Conservation (phyloP, 1,139 yeast species). For the Geotrichum aggregatum region DNA sequence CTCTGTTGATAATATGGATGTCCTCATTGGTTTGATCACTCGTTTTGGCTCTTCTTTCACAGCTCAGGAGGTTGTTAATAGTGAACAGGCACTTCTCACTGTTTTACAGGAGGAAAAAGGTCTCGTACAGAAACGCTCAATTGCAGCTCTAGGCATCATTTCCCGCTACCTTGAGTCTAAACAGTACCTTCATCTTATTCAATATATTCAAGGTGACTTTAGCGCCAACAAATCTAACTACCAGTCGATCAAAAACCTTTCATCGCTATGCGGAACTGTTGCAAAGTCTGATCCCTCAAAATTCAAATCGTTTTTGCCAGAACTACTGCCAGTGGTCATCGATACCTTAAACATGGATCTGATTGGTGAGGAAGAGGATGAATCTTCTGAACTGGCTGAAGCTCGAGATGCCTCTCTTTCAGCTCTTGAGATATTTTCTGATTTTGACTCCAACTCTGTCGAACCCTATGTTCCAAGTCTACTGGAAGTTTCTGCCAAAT, state of each 20-base stretch:
- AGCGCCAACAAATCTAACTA: constrained; percentile 20
- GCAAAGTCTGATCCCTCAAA: constrained; percentile 32
- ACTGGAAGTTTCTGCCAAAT: constrained; percentile 41
- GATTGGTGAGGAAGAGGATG: constrained; percentile 24
- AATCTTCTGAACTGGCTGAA: constrained; percentile 30
- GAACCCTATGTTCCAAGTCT: constrained; percentile 36
- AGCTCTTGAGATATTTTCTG: constrained; percentile 34
- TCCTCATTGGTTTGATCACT: constrained; percentile 55
- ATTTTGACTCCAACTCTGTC: constrained; percentile 24
- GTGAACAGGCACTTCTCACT: constrained; percentile 34
- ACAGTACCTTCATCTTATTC: constrained; percentile 32
- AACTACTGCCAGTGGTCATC: constrained; percentile 28
- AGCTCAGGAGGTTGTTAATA: constrained; percentile 41
- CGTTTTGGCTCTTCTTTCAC: constrained; percentile 52
- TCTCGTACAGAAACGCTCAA: constrained; percentile 42
- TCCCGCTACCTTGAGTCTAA: constrained; percentile 38
- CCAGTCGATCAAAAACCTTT: constrained; percentile 24
- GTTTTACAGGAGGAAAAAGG: constrained; percentile 32
- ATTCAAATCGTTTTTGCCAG: constrained; percentile 27
- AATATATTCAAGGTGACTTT: constrained; percentile 27
- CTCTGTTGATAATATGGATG: constrained; percentile 61
- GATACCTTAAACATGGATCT: constrained; percentile 26
- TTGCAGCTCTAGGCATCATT: constrained; percentile 52
- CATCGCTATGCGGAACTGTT: constrained; percentile 32
- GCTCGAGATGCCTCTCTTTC: constrained; percentile 35